Percentiles rank a stretch among this genome's conserved stretches.
These are phyloP conservation scores for Fistulina hepatica DNA, from an alignment of 1,284 basidiomycete genomes.

Conservation along the genomic window DNA sequence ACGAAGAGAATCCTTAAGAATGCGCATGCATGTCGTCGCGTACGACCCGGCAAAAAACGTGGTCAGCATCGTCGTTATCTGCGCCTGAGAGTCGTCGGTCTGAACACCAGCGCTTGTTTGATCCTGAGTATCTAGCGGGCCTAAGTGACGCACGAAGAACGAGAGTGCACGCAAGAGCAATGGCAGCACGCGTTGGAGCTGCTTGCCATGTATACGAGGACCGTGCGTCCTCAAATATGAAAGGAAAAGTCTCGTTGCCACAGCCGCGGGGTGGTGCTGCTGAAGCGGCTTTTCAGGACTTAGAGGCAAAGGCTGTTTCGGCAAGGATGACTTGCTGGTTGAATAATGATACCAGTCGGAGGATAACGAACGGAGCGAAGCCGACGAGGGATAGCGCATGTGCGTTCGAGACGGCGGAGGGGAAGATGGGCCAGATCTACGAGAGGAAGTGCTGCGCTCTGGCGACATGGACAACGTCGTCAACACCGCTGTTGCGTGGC, in stretches of 20 bases:
- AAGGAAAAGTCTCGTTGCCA: no score
- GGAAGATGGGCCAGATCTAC: conserved; percentile 89
- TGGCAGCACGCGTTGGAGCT: conserved; percentile 48
- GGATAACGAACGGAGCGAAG: conserved; percentile 21
- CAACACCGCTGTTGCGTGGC: no score
- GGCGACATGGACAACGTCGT: no score
- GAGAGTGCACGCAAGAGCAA: conserved; percentile 58
- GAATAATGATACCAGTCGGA: no score
- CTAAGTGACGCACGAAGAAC: conserved; percentile 49
- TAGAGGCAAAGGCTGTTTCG: conserved; percentile 46
- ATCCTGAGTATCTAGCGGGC: conserved; percentile 53
- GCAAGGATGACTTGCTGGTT: conserved; percentile 22
- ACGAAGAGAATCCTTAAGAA: conserved; percentile 42
- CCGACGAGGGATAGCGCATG: conserved; percentile 55
- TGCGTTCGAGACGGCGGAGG: conserved; percentile 61
- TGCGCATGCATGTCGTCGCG: conserved; percentile 47
- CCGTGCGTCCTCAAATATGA: no score
- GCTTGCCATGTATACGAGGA: no score
- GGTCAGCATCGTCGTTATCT: conserved; percentile 39
- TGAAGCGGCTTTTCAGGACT: conserved; percentile 48
- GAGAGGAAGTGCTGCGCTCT: conserved; percentile 63
- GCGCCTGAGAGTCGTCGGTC: conserved; percentile 39
- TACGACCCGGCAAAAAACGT: conserved; percentile 54
- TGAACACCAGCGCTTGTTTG: conserved; percentile 25
- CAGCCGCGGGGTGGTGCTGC: conserved; percentile 46